Conservation (phyloP, 495 filamentous ascomycete genomes). For the Daldinia childiae region DNA sequence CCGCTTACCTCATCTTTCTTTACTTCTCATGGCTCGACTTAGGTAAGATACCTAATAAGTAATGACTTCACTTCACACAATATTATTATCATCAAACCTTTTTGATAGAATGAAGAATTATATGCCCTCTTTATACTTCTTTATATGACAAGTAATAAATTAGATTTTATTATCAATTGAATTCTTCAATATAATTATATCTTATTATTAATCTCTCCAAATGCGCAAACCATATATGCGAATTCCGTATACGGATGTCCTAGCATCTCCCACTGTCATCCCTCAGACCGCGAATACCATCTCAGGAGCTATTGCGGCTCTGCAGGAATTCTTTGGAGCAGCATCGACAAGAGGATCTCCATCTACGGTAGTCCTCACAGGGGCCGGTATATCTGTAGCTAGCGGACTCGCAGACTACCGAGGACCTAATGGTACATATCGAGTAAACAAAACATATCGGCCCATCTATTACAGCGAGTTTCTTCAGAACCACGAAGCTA, state of each 20-base stretch:
- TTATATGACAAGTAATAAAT: background rate
- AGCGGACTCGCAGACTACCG: constrained; percentile 94
- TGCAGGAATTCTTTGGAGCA: constrained; percentile 75
- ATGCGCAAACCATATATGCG: constrained; percentile 79
- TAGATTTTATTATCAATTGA: background rate
- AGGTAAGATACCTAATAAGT: constrained; percentile 3
- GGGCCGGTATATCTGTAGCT: constrained; percentile 92
- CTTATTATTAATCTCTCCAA: constrained; percentile 23
- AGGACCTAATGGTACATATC: constrained; percentile 89
- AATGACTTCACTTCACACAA: constrained; percentile 31
- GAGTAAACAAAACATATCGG: constrained; percentile 85
- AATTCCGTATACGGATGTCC: constrained; percentile 87
- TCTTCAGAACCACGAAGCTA: constrained; percentile 77
- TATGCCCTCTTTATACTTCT: background rate
- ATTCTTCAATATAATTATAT: constrained; percentile 5
- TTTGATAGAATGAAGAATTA: constrained; percentile 6
- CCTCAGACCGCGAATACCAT: constrained; percentile 74
- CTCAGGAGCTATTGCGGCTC: constrained; percentile 77
- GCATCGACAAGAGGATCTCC: constrained; percentile 59
- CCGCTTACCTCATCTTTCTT: constrained; percentile 1
- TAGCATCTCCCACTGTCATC: constrained; percentile 80
- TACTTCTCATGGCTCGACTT: background rate
- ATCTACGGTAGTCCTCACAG: constrained; percentile 78
- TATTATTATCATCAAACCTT: background rate
- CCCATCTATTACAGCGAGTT: constrained; percentile 97